These are phyloP conservation scores for Rhizoclosmatium globosum DNA, from an alignment of 192 early-diverging fungal genomes.

Conservation along the genomic window DNA sequence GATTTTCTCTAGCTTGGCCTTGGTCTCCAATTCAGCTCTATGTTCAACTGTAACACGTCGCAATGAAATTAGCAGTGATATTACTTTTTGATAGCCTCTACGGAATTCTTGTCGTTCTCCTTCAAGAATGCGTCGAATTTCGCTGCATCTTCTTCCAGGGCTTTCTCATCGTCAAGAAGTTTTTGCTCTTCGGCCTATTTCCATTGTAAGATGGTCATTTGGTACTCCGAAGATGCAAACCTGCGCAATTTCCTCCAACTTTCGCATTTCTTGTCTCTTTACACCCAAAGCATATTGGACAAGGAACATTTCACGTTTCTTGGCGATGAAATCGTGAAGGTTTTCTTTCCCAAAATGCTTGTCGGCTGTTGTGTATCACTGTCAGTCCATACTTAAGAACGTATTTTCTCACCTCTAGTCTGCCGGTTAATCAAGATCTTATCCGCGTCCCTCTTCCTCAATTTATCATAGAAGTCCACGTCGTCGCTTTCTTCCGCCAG, in stretches of 20 bases:
- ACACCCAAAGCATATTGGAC: conserved; percentile 68
- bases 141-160: conserved; percentile 67
- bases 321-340: conserved; percentile 65
- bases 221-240: conserved; percentile 19
- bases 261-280: conserved; percentile 65
- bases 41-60: neutral
- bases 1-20: conserved; percentile 67
- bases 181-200: conserved; percentile 64
- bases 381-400: no score
- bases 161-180: conserved; percentile 66
- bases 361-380: conserved; percentile 43
- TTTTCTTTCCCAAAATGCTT: conserved; percentile 65
- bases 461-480: conserved; percentile 55
- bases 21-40: conserved; percentile 69
- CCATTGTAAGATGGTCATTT: neutral
- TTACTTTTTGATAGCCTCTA: conserved; percentile 66
- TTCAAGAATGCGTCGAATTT: conserved; percentile 70
- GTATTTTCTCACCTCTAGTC: conserved; percentile 45
- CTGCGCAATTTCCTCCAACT: conserved; percentile 67
- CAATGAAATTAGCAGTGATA: neutral
- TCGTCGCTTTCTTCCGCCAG: conserved; percentile 65
- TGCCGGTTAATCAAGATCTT: conserved; percentile 58
- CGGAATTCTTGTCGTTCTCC: conserved; percentile 69
- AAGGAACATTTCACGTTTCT: conserved; percentile 69
- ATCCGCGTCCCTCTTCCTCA: conserved; percentile 60